These are phyloP conservation scores for Chlamydomonas incerta DNA, from an alignment of 139 green algal species.

Conservation along the genomic window DNA sequence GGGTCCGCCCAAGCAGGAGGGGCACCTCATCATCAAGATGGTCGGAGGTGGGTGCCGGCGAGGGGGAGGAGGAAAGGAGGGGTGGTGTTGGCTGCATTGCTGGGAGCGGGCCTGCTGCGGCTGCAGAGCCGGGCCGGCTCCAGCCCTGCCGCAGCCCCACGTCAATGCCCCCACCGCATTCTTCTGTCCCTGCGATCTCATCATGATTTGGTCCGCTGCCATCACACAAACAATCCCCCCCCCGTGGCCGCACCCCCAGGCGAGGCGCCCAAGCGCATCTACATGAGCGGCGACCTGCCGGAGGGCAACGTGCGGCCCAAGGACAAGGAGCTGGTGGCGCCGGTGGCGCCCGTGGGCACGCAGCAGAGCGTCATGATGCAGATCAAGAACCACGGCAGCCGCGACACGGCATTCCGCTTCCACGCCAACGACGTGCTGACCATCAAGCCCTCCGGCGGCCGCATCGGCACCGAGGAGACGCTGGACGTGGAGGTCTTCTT, in stretches of 20 bases:
- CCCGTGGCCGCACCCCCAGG: too few relatives aligned
- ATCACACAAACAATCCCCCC: too few relatives aligned
- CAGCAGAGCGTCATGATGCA: slow-evolving; percentile 53
- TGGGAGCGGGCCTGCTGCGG: too few relatives aligned
- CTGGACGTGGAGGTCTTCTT: slow-evolving; percentile 71
- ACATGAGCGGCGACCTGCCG: slow-evolving; percentile 56
- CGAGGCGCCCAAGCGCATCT: slow-evolving; percentile 46
- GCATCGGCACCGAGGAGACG: slow-evolving; percentile 54
- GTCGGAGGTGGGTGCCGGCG: slow-evolving; percentile 48
- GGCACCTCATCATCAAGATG: slow-evolving; percentile 51
- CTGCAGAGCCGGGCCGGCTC: too few relatives aligned
- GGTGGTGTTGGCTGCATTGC: too few relatives aligned
- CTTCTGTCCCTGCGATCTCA: too few relatives aligned
- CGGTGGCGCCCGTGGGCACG: slow-evolving; percentile 58
- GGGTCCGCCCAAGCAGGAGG: slow-evolving; percentile 49
- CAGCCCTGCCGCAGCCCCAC: too few relatives aligned
- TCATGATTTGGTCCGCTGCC: too few relatives aligned
- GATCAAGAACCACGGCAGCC: slow-evolving; percentile 58
- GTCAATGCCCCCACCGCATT: too few relatives aligned
- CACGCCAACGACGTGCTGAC: slow-evolving; percentile 46
- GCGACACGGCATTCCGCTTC: slow-evolving; percentile 59
- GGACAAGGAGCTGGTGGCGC: slow-evolving; percentile 68
- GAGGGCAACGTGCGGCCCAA: slow-evolving; percentile 62
- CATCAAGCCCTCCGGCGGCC: slow-evolving; percentile 52
- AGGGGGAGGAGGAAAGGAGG: too few relatives aligned